Conservation (phyloP, 805 yeast species). For the Maudiozyma barnettii region DNA sequence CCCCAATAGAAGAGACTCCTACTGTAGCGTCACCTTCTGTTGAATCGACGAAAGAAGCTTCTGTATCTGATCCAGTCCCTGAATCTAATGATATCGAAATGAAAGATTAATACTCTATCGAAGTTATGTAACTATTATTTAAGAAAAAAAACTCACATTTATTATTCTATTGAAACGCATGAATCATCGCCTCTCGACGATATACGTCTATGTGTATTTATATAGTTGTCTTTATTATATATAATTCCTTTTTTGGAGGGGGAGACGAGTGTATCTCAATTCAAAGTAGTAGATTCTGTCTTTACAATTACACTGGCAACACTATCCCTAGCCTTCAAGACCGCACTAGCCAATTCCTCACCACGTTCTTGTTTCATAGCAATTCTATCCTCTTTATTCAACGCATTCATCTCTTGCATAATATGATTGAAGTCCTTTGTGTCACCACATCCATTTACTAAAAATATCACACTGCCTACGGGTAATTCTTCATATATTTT, state of each 20-base stretch:
- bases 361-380: slow-evolving; percentile 36
- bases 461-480: slow-evolving; percentile 45
- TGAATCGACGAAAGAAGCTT: slow-evolving; percentile 3
- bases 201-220: slow-evolving; percentile 3
- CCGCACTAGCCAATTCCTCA: slow-evolving; percentile 37
- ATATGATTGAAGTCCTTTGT: slow-evolving; percentile 36
- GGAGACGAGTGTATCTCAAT: not conserved
- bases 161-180: not conserved
- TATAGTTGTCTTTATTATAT: not conserved
- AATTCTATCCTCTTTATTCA: slow-evolving; percentile 34
- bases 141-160: not conserved
- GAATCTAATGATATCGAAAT: slow-evolving; percentile 8
- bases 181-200: not conserved
- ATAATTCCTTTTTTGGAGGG: not conserved
- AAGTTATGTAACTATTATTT: not conserved
- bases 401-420: slow-evolving; percentile 33
- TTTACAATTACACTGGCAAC: slow-evolving; percentile 47
- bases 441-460: slow-evolving; percentile 58
- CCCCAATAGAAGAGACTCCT: not conserved
- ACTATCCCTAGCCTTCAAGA: slow-evolving; percentile 49
- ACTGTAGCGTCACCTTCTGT: no score
- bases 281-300: slow-evolving; percentile 3
- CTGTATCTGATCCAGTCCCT: not conserved
- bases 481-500: slow-evolving; percentile 47
- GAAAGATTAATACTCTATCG: slow-evolving; percentile 2